Base-by-base conservation (phyloP, 2,329 filamentous ascomycete genomes). In the Ambrosiella xylebori region DNA sequence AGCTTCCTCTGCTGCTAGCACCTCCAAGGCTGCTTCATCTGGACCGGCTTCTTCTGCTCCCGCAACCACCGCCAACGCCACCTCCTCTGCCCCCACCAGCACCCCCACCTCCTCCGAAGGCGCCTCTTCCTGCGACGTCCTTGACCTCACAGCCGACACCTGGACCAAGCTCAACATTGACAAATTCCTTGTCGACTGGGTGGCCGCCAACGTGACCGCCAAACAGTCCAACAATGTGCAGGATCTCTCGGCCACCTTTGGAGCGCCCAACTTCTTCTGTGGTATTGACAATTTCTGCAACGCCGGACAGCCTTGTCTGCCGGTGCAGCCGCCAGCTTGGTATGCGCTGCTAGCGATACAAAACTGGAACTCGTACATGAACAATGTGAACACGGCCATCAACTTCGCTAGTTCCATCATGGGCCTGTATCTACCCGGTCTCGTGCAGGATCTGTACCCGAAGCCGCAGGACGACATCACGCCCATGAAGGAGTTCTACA, bases 341-440 rank as follows among this genome's bases (percentile, higher is more conserved):
- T 62, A 60, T 19, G 62, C 50, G 7, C 50, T 63, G 4, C 57
- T 63, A 55, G 62, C 40, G n/a, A 56, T 61, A 2, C 61, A 63
- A 47, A 59, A 59, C 35, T 62, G 61, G 57, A 63, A 63, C 45
- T 57, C 60, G 15, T 62, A 63, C 50, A 59, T 63, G 61, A 63
- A 63, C 57, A 59, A 57, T 8, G n/a, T 62, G 39, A 61, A 63
- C 61, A 63, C 61, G 1, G 59, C 61, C 52, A 54, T 63, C 44
- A 55, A 19, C n/a, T 60, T 60, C 12, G 58, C 62, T 40, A 62
- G 59, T 7, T 62, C 55, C 57, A 63, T 62, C 49, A 45, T 62
- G 39, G 36, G 39, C 9, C 49, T 60, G 38, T 56, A 40, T n/a
- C 62, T 63, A 2, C 61, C 59, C n/a, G 59, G 47, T 6, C 57